These are phyloP conservation scores for Aspergillus caelatus DNA, from an alignment of 2,329 filamentous ascomycete species.

Conservation along the genomic window DNA sequence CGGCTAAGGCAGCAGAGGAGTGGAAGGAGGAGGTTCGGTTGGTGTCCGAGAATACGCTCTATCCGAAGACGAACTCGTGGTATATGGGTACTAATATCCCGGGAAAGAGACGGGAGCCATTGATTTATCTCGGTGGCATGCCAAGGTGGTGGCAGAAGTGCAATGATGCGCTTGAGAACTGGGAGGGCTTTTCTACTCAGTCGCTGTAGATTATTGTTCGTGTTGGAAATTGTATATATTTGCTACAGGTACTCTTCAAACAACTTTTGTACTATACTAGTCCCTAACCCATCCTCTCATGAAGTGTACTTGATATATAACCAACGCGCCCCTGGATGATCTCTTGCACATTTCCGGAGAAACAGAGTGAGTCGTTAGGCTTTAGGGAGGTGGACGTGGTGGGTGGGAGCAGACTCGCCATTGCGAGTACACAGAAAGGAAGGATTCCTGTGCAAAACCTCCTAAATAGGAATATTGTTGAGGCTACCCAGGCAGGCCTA, in stretches of 20 bases:
- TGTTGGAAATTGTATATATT: neutral
- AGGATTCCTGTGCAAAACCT: too few species aligned
- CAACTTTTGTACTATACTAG: neutral
- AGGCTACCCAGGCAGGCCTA: too few species aligned
- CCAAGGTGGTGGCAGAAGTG: constrained; percentile 1
- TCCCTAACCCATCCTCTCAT: neutral
- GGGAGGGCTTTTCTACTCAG: constrained; percentile 1
- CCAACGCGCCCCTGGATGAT: too few species aligned
- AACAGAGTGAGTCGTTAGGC: too few species aligned
- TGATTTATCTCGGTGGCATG: constrained; percentile 15
- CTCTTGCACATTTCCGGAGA: too few species aligned
- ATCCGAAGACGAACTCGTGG: constrained; percentile 27
- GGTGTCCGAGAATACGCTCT: constrained; percentile 18
- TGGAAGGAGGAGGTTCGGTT: constrained; percentile 20
- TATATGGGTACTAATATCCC: constrained; percentile 30
- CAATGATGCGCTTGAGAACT: constrained; percentile 2
- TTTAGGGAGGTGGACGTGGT: too few species aligned
- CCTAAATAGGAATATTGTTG: too few species aligned
- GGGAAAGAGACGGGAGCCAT: constrained; percentile 20
- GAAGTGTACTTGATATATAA: too few species aligned
- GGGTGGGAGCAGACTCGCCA: too few species aligned
- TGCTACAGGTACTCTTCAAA: neutral
- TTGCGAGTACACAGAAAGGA: too few species aligned
- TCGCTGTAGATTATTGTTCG: neutral
- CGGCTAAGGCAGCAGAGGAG: constrained; percentile 11